A percentile compares a stretch with the other conserved stretches of the same genome.
Evolutionary conservation across 257 asterid species (phyloP).

Genomic region (Nicotiana obtusifolia): DNA sequence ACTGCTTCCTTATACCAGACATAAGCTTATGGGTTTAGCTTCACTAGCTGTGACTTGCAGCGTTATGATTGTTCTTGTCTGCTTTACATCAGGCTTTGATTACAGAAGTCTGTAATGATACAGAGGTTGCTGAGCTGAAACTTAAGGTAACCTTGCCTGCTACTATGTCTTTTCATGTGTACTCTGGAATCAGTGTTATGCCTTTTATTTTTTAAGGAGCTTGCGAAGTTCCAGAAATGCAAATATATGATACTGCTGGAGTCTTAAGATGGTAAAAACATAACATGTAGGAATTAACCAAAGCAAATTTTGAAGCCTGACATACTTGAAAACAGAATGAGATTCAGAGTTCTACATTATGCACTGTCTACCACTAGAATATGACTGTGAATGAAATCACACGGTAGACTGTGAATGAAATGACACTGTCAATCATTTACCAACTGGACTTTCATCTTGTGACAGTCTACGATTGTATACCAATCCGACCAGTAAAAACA

Average conservation of each 20-base stretch:
- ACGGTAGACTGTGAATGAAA: too few relatives aligned
- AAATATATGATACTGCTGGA: background rate
- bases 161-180: background rate
- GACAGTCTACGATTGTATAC: too few relatives aligned
- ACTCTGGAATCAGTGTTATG: background rate
- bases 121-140: constrained; percentile 72
- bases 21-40: background rate
- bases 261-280: background rate
- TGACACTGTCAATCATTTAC: too few relatives aligned
- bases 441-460: too few relatives aligned
- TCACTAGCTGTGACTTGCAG: constrained; percentile 12
- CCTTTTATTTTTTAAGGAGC: background rate
- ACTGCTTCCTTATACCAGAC: background rate
- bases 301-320: background rate
- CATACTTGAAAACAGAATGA: background rate
- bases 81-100: constrained; percentile 44
- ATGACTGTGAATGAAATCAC: too few relatives aligned
- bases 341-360: background rate
- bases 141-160: constrained; percentile 43
- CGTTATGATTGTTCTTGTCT: constrained; percentile 2
- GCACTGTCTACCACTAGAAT: background rate
- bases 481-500: too few relatives aligned
- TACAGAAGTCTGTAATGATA: constrained; percentile 62
- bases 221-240: background rate
- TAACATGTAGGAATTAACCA: background rate